These are phyloP conservation scores for Blastosporella zonata DNA, from an alignment of 1,284 basidiomycete species.

Conservation along the genomic window DNA sequence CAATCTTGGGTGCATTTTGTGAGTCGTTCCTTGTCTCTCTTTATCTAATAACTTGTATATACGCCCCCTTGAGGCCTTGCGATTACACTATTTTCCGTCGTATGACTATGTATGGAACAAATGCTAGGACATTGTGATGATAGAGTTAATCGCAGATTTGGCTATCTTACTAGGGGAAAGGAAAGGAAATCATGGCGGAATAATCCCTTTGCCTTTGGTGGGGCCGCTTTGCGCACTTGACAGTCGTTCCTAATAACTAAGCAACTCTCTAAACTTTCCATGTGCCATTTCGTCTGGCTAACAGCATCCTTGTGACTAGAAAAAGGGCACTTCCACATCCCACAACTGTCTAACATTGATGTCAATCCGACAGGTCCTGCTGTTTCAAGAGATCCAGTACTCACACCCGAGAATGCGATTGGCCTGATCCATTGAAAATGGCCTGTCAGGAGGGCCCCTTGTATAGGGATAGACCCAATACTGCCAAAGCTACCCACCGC, in stretches of 20 bases:
- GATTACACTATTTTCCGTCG: too few species aligned
- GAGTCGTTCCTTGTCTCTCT: too few species aligned
- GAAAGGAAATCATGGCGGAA: too few species aligned
- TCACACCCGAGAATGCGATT: constrained; percentile 22
- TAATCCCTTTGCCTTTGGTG: too few species aligned
- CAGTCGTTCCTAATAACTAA: not conserved
- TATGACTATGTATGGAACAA: too few species aligned
- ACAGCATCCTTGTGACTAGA: constrained; percentile 7
- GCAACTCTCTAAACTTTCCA: constrained; percentile 10
- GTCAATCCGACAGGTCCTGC: not conserved
- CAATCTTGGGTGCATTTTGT: too few species aligned
- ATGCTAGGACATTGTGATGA: too few species aligned
- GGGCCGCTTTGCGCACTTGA: too few species aligned
- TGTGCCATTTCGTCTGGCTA: constrained; percentile 5
- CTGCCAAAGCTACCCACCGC: constrained; percentile 20
- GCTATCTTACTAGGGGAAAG: too few species aligned
- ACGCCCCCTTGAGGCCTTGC: too few species aligned
- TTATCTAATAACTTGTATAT: too few species aligned
- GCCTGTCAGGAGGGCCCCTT: constrained; percentile 22
- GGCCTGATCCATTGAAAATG: constrained; percentile 22
- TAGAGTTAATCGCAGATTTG: too few species aligned
- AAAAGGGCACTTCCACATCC: constrained; percentile 6
- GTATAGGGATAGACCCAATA: constrained; percentile 21
- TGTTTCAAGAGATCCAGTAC: constrained; percentile 1
- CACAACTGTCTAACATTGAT: constrained; percentile 4